phyloP scores from a whole-genome alignment of 2,329 filamentous ascomycete species.

The Cordyceps cicadae region DNA sequence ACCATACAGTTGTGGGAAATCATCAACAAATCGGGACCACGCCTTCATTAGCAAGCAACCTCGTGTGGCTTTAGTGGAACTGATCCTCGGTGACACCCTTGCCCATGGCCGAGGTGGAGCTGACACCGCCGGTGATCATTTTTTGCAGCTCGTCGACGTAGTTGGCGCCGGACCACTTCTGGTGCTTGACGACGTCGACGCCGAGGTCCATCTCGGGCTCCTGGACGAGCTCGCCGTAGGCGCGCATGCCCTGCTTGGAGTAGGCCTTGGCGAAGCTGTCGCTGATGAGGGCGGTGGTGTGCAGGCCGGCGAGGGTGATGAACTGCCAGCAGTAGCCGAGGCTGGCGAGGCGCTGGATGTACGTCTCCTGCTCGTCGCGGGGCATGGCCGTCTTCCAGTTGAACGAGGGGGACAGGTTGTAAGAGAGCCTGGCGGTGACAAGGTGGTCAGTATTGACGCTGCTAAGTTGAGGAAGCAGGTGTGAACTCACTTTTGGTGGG shows the following conservation, averaged over 20 bases:
- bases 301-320: slow-evolving; percentile 95
- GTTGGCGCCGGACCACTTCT: slow-evolving; percentile 95
- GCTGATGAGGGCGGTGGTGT: slow-evolving; percentile 88
- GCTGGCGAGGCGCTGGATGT: slow-evolving; percentile 77
- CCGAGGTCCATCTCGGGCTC: slow-evolving; percentile 90
- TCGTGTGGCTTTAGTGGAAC: slow-evolving; percentile 51
- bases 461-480: not conserved
- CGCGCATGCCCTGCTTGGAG: slow-evolving; percentile 77
- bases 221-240: slow-evolving; percentile 94
- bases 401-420: slow-evolving; percentile 98
- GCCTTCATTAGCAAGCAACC: not conserved
- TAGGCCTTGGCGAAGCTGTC: slow-evolving; percentile 83
- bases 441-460: slow-evolving; percentile 13
- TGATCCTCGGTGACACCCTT: slow-evolving; percentile 97
- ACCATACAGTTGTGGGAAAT: not conserved
- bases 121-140: slow-evolving; percentile 93
- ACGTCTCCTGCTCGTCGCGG: slow-evolving; percentile 86
- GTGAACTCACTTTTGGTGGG: slow-evolving; percentile 77
- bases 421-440: slow-evolving; percentile 59
- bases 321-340: slow-evolving; percentile 99
- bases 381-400: slow-evolving; percentile 98
- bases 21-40: not conserved
- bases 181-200: slow-evolving; percentile 94
- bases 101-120: slow-evolving; percentile 90
- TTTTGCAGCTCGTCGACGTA: slow-evolving; percentile 93